Base-by-base conservation (phyloP, 345 rosid species). In the Dimocarpus longan region DNA sequence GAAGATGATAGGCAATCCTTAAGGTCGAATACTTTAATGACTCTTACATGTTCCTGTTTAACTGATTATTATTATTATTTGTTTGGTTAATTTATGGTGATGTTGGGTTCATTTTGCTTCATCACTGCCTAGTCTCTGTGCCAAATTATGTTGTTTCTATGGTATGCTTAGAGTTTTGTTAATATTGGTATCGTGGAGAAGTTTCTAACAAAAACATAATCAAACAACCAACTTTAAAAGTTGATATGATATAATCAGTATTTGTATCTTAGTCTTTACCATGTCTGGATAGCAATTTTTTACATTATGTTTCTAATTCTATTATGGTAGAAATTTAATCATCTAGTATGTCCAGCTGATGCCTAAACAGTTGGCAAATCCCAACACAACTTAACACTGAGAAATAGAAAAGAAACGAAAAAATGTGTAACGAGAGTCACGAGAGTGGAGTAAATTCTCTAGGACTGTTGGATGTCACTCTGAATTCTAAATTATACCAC, bases 1-100 rank as follows among this genome's bases (percentile, higher is more conserved):
- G 91, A 86, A 71, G 97, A 91, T 89, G 97, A 89, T 64, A 86
- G 80, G 76, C 88, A 85, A 80, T 80, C 88, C 62, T 78, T 89
- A 78, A 92, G 99, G 99, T 93, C 70, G 64, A 80, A 78, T 66
- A 52, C 37, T 54, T 68, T 50, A 66, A 52, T 56, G 64, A 26
- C 15, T 69, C n/a, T n/a, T 64, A 8, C 5, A 0, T 42, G 0
- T 18, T 43, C 37, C 42, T 7, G 40, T 16, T 15, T 39, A 28
- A 21, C 68, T 40, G 32, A 21, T 32, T 21, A 52, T 79, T 2
- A 6, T 59, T 42, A 8, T 26, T 18, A n/a, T n/a, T 19, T 26
- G 0, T 26, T 26, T 26, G 28, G 19, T 40, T 52, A 5, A 21
- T 37, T 50, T n/a, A 54, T 26, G 65, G 21, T 66, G 22, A 26